phyloP scores from a whole-genome alignment of 1,139 yeast species.

The Pichia sp. region DNA sequence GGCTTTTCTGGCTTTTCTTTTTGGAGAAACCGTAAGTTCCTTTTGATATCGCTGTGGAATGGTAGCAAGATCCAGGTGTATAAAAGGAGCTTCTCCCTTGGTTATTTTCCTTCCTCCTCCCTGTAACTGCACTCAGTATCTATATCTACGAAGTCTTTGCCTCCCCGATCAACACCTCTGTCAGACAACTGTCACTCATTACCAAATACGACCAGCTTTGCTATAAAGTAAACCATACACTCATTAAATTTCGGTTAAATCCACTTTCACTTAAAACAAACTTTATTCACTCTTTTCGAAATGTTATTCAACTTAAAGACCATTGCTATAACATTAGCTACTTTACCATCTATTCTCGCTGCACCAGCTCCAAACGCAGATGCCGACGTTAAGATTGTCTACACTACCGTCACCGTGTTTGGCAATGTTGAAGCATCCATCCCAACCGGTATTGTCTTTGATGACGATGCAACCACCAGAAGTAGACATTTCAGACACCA shows the following conservation, averaged over 20 bases:
- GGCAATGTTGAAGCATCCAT: conserved; percentile 1
- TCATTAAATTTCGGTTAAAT: background rate
- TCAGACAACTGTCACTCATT: no score
- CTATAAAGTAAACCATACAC: no score
- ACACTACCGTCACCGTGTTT: conserved; percentile 5
- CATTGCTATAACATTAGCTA: conserved; percentile 3
- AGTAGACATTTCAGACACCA: background rate
- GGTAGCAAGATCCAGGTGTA: no score
- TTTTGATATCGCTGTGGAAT: no score
- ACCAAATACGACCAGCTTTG: no score
- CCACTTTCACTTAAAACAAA: background rate
- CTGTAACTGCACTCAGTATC: no score
- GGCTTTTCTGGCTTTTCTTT: no score
- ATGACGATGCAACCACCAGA: background rate
- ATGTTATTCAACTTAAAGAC: conserved; percentile 8
- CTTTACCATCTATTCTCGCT: conserved; percentile 1
- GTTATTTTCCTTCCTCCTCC: no score
- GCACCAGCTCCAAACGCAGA: conserved; percentile 5
- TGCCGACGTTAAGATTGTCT: conserved; percentile 3
- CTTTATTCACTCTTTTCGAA: background rate
- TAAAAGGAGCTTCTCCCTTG: no score
- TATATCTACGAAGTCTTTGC: no score
- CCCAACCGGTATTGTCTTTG: conserved; percentile 4
- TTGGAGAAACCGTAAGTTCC: no score
- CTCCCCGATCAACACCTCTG: no score